Evolutionary conservation across 108 stramenopile genomes (phyloP).

Genomic region (Stephanodiscus triporus): DNA sequence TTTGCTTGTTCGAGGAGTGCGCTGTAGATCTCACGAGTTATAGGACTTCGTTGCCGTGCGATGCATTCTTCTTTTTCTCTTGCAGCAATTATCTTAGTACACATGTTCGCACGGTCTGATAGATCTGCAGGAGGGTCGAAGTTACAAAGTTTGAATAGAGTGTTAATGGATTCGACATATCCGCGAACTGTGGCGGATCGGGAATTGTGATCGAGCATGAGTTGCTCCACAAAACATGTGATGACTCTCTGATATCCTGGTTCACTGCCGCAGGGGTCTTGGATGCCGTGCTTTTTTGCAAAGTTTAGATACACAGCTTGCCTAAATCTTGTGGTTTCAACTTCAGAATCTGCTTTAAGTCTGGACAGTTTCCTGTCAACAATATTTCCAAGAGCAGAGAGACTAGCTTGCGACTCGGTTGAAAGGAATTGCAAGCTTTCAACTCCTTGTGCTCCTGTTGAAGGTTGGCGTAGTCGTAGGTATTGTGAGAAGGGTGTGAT

Average conservation of each 20-base stretch:
- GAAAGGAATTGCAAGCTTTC: conserved; percentile 6
- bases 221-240: background rate
- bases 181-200: background rate
- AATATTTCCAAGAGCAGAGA: conserved; percentile 8
- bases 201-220: background rate
- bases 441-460: conserved; percentile 18
- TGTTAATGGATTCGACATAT: background rate
- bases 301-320: conserved; percentile 18
- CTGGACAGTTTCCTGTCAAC: conserved; percentile 6
- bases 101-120: no score
- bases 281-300: background rate
- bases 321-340: conserved; percentile 24
- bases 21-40: no score
- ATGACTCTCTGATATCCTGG: background rate
- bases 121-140: background rate
- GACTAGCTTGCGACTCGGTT: conserved; percentile 7
- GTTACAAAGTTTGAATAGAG: background rate
- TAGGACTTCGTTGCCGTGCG: no score
- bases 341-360: background rate
- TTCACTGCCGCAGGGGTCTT: conserved; percentile 1
- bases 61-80: no score
- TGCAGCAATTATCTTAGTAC: no score
- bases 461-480: conserved; percentile 15
- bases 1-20: no score
- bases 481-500: background rate